These are phyloP conservation scores for Filobasidium floriforme DNA, from an alignment of 768 basidiomycete genomes.

Conservation along the genomic window DNA sequence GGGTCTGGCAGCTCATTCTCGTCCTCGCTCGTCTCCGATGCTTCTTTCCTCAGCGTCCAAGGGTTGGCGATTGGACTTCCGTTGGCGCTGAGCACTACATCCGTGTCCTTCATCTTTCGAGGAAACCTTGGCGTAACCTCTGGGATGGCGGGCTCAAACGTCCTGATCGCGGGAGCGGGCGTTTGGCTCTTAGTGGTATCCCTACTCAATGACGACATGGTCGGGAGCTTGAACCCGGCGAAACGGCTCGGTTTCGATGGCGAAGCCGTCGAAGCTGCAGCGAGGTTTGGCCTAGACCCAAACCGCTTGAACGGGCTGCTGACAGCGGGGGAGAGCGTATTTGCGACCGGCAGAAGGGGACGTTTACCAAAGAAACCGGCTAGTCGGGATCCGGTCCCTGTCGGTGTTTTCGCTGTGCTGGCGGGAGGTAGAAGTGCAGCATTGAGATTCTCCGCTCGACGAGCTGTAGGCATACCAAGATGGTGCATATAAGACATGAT, in stretches of 20 bases:
- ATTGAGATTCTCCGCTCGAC: neutral
- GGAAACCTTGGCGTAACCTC: constrained; percentile 52
- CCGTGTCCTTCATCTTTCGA: constrained; percentile 64
- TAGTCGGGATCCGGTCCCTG: neutral
- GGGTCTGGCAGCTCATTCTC: constrained; percentile 40
- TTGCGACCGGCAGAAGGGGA: constrained; percentile 10
- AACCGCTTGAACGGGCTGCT: constrained; percentile 3
- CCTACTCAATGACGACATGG: neutral
- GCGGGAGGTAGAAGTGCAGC: neutral
- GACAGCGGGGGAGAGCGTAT: constrained; percentile 10
- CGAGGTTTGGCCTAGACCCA: neutral
- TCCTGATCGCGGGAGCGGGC: constrained; percentile 54
- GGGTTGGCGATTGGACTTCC: constrained; percentile 77
- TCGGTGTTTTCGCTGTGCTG: neutral
- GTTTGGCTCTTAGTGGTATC: constrained; percentile 32
- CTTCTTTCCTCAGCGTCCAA: constrained; percentile 31
- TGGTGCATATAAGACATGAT: no score
- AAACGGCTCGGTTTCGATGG: neutral
- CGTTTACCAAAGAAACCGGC: neutral
- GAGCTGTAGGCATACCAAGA: neutral
- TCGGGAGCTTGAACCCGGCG: neutral
- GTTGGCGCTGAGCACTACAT: constrained; percentile 71
- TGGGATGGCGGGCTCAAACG: constrained; percentile 62
- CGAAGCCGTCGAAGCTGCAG: neutral
- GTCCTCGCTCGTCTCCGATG: constrained; percentile 33